Evolutionary conservation across 225 moss, liverwort and hornwort genomes (phyloP).

Genomic region (Bryoerythrophyllum caledonicum): DNA sequence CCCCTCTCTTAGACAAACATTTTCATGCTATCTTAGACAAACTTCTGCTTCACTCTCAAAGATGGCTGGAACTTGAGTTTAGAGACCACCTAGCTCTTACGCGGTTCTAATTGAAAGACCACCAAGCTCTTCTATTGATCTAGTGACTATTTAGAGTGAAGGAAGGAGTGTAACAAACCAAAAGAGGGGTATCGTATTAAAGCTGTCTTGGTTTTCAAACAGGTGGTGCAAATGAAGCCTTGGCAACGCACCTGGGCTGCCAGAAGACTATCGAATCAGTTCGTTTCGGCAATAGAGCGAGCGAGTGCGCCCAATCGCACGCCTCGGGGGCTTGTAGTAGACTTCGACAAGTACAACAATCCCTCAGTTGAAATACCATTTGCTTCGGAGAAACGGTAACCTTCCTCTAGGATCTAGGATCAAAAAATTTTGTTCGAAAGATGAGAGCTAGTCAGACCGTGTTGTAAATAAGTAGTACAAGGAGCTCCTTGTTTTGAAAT

Average conservation of each 20-base stretch:
- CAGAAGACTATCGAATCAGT: slow-evolving; percentile 74
- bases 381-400: slow-evolving; percentile 15
- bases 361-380: slow-evolving; percentile 23
- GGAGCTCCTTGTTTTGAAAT: slow-evolving; percentile 24
- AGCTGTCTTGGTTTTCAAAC: slow-evolving; percentile 22
- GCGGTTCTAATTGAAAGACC: no score
- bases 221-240: slow-evolving; percentile 96
- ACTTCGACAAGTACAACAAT: slow-evolving; percentile 46
- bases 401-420: slow-evolving; percentile 9
- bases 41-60: no score
- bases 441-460: slow-evolving; percentile 18
- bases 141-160: no score
- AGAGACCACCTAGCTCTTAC: no score
- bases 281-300: slow-evolving; percentile 79
- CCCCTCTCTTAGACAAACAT: no score
- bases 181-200: no score
- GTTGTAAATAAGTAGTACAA: slow-evolving; percentile 9
- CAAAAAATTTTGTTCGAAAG: slow-evolving; percentile 6
- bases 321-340: slow-evolving; percentile 67
- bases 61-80: no score
- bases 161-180: no score
- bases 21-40: no score
- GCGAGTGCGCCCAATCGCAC: slow-evolving; percentile 75
- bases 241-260: slow-evolving; percentile 98
- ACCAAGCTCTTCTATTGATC: no score